phyloP scores from a whole-genome alignment of 306 rosid genomes.

The Styphnolobium japonicum region DNA sequence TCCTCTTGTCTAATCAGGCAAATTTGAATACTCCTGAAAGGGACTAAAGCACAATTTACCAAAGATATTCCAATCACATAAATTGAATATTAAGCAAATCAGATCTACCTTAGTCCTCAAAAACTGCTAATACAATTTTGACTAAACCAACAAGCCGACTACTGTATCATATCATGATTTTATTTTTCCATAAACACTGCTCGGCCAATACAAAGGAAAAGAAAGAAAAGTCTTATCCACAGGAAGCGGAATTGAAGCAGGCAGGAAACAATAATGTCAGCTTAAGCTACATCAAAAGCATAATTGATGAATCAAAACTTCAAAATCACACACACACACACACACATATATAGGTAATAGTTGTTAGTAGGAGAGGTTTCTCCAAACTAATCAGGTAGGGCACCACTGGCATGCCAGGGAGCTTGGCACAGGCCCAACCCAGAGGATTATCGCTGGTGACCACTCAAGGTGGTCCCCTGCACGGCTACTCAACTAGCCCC shows the following conservation, averaged over 20 bases:
- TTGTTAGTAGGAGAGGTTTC: too few species aligned
- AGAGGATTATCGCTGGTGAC: too few species aligned
- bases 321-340: conserved; percentile 6
- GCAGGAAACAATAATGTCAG: neutral
- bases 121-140: conserved; percentile 32
- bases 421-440: too few species aligned
- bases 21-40: conserved; percentile 35
- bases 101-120: conserved; percentile 28
- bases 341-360: too few species aligned
- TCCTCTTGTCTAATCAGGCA: conserved; percentile 35
- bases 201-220: neutral
- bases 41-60: conserved; percentile 36
- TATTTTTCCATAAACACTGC: neutral
- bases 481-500: too few species aligned
- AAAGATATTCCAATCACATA: conserved; percentile 27
- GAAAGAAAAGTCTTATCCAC: conserved; percentile 13
- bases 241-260: neutral
- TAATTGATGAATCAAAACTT: conserved; percentile 9
- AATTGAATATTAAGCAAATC: conserved; percentile 1
- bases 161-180: neutral
- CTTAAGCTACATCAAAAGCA: conserved; percentile 24
- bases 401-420: too few species aligned
- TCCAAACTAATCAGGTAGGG: too few species aligned
- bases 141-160: conserved; percentile 22
- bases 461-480: too few species aligned